These are phyloP conservation scores for Centaurea solstitialis DNA, from an alignment of 129 eudicot genomes.

Conservation along the genomic window DNA sequence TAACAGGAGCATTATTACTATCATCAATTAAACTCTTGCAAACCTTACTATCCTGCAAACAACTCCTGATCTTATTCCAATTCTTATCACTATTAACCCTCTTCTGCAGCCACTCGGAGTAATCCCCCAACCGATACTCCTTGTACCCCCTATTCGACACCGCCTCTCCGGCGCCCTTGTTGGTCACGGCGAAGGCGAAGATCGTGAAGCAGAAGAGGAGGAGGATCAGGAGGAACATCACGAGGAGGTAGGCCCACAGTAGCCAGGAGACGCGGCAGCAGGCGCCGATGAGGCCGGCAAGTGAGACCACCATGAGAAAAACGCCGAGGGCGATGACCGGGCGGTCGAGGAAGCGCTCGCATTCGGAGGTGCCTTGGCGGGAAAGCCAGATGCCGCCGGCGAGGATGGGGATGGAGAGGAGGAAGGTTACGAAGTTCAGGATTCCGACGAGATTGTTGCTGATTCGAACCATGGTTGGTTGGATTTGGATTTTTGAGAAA, in stretches of 20 bases:
- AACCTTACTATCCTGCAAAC: slow-evolving; percentile 71
- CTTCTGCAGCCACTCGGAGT: slow-evolving; percentile 77
- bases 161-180: slow-evolving; percentile 77
- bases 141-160: slow-evolving; percentile 67
- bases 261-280: slow-evolving; percentile 87
- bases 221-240: slow-evolving; percentile 75
- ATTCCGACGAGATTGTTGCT: slow-evolving; percentile 80
- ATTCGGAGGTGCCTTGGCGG: slow-evolving; percentile 71
- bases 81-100: slow-evolving; percentile 54
- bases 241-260: slow-evolving; percentile 69
- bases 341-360: slow-evolving; percentile 73
- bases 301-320: slow-evolving; percentile 69
- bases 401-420: slow-evolving; percentile 82
- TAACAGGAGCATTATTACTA: slow-evolving; percentile 22
- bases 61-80: slow-evolving; percentile 75
- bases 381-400: slow-evolving; percentile 91
- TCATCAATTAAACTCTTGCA: slow-evolving; percentile 64
- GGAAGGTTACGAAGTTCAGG: slow-evolving; percentile 68
- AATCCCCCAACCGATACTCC: slow-evolving; percentile 85
- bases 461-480: slow-evolving; percentile 45
- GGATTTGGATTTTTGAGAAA: neutral
- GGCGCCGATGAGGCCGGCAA: slow-evolving; percentile 86
- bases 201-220: slow-evolving; percentile 73
- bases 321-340: slow-evolving; percentile 82
- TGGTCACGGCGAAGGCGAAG: slow-evolving; percentile 89